Evolutionary conservation across 257 asterid genomes (phyloP).

Genomic region (Marsdenia floribunda): DNA sequence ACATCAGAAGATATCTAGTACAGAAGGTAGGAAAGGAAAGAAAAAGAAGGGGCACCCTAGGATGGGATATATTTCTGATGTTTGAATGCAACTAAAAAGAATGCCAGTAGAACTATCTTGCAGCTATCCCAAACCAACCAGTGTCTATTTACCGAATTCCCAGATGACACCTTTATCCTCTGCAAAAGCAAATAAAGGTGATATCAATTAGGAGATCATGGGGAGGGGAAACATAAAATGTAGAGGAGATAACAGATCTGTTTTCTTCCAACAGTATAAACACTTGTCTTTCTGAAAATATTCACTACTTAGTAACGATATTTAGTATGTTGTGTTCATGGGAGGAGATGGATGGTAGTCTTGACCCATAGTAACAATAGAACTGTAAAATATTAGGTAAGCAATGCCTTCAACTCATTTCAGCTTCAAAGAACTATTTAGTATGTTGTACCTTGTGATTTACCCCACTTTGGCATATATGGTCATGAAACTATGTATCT

Average conservation of each 20-base stretch:
- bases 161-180: conserved; percentile 81
- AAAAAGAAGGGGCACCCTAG: not conserved
- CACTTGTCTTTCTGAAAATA: not conserved
- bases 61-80: not conserved
- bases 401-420: not conserved
- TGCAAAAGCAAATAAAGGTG: conserved; percentile 23
- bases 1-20: not conserved
- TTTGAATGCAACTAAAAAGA: not conserved
- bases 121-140: not conserved
- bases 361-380: no score
- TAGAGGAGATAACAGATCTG: not conserved
- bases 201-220: not conserved
- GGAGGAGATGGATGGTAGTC: not conserved
- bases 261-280: not conserved
- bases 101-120: not conserved
- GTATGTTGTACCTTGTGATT: not conserved
- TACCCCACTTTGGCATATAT: not conserved
- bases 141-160: conserved; percentile 60
- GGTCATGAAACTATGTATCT: not conserved
- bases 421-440: conserved; percentile 4
- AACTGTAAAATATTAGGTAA: no score
- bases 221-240: not conserved
- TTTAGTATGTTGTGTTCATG: not conserved
- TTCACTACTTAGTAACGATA: not conserved
- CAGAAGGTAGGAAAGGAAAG: not conserved